phyloP scores from a whole-genome alignment of 2,329 filamentous ascomycete species.

The Fusarium sp. region DNA sequence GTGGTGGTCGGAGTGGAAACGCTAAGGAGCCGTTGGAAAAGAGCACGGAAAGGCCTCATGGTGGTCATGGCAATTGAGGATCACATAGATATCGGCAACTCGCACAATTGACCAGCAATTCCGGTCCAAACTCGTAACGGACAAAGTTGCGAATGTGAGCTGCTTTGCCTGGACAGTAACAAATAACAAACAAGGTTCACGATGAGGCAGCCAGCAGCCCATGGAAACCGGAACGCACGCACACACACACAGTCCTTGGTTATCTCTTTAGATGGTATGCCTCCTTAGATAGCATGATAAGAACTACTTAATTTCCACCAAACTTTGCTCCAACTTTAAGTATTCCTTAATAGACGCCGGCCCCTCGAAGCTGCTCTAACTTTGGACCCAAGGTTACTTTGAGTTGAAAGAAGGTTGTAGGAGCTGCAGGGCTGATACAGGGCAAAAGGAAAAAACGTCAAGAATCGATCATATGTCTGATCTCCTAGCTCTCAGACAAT shows the following conservation, averaged over 20 bases:
- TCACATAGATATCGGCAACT: conserved; percentile 35
- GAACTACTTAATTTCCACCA: no score
- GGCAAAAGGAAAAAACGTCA: conserved; percentile 6
- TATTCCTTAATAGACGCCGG: no score
- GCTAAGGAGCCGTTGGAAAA: conserved; percentile 22
- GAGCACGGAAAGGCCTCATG: conserved; percentile 28
- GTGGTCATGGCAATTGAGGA: conserved; percentile 29
- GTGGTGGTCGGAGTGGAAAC: conserved; percentile 38
- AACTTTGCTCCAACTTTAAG: no score
- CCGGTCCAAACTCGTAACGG: conserved; percentile 40
- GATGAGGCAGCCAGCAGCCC: conserved; percentile 10
- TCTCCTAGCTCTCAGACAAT: not conserved
- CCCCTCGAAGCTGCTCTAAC: conserved; percentile 1
- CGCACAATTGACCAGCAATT: conserved; percentile 38
- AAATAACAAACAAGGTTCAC: conserved; percentile 33
- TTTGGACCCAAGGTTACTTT: not conserved
- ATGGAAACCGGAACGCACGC: conserved; percentile 12
- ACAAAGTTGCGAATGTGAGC: conserved; percentile 39
- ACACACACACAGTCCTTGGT: conserved; percentile 3
- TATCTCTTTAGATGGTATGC: no score
- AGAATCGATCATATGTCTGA: conserved; percentile 5
- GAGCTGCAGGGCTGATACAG: conserved; percentile 34
- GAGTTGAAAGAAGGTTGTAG: conserved; percentile 27
- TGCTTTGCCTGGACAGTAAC: conserved; percentile 18
- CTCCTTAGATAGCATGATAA: no score